Base-by-base conservation (phyloP, 257 asterid genomes). In the Fraxinus cuspidata region DNA sequence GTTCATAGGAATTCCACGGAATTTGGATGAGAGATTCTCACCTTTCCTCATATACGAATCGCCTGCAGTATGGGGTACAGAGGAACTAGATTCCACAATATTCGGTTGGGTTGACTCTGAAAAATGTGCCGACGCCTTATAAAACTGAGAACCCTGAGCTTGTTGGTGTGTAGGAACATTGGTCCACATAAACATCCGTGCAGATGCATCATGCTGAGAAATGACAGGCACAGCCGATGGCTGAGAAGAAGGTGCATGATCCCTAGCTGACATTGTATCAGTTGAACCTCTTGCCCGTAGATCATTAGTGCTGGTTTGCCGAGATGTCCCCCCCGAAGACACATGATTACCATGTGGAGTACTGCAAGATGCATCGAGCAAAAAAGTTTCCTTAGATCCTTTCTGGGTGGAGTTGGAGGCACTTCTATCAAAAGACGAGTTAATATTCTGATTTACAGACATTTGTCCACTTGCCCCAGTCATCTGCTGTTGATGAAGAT, bases 21-120 rank as follows among this genome's bases (percentile, higher is more conserved):
- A 11, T 77, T 81, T 75, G 16, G 85, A 65, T 5, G 74, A 47
- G 60, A 70, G 25, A 70, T 71, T 77, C 76, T 78, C 72, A 35
- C 72, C 85, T 69, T 80, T 83, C 25, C 74, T 37, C 21, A 68
- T 80, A 81, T 85, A 81, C 34, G 77, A 81, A 69, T 77, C 85
- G 51, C 51, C 79, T 72, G 77, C 84, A 75, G 76, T 58, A 58
- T 38, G 79, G 80, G 81, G 84, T 82, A 83, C 81, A 78, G 87
- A 71, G 10, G 86, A 64, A 80, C 92, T 84, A 75, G 91, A 85
- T 80, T 89, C 93, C 83, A 83, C 82, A 72, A 86, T 78, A 78
- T 83, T 88, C 65, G 88, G 81, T 80, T 76, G 92, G 81, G 85
- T 68, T 37, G 85, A 65, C 71, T 79, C 85, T 13, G 87, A 70